These are phyloP conservation scores for Kluyveromyces nonfermentans DNA, from an alignment of 805 yeast species.

Conservation along the genomic window DNA sequence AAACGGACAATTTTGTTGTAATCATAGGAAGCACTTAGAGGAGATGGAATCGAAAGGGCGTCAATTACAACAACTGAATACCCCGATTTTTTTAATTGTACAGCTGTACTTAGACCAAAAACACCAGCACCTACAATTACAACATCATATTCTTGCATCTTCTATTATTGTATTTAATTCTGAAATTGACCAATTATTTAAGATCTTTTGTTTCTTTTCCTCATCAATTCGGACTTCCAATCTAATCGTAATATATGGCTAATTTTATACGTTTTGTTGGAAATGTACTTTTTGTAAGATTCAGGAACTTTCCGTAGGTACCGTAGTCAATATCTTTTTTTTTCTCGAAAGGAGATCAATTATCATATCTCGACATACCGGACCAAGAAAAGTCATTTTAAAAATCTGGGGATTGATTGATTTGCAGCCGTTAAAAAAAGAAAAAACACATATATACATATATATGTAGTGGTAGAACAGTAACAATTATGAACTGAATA, in stretches of 20 bases:
- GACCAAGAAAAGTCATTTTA: neutral
- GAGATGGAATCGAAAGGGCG: slow-evolving; percentile 35
- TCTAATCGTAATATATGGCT: too few relatives aligned
- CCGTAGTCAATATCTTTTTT: neutral
- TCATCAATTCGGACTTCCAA: too few relatives aligned
- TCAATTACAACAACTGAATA: slow-evolving; percentile 32
- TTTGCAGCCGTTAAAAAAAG: neutral
- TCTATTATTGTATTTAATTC: neutral
- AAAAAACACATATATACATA: neutral
- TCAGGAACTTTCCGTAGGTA: neutral
- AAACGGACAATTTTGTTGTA: slow-evolving; percentile 40
- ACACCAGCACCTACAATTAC: slow-evolving; percentile 35
- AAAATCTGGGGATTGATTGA: neutral
- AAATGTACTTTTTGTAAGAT: neutral
- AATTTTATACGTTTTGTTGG: neutral
- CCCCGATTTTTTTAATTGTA: slow-evolving; percentile 28
- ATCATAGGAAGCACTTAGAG: slow-evolving; percentile 40
- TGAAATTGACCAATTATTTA: neutral
- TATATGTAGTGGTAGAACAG: neutral
- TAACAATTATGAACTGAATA: neutral
- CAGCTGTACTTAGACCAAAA: slow-evolving; percentile 38
- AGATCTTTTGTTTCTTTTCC: neutral
- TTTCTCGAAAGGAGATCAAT: neutral
- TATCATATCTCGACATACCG: neutral
- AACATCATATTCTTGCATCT: slow-evolving; percentile 6